Evolutionary conservation across 257 asterid genomes (phyloP).

Genomic region (Datura wrightii): DNA sequence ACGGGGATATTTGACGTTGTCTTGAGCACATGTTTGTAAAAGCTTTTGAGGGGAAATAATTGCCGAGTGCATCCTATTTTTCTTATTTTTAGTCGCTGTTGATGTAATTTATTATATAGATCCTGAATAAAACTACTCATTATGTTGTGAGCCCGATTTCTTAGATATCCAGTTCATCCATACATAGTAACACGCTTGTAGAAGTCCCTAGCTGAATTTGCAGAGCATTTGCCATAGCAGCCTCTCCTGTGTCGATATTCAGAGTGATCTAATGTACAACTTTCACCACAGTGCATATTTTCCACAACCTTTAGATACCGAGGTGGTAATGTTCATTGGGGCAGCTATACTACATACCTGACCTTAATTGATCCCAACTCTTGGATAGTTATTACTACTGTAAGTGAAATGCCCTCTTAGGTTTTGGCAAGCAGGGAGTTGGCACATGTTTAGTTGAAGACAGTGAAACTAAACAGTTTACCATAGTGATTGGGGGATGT

Average conservation of each 20-base stretch:
- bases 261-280: background rate
- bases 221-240: background rate
- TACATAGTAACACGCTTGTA: background rate
- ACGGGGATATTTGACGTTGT: background rate
- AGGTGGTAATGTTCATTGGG: background rate
- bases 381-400: background rate
- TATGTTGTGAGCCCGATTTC: background rate
- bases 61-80: background rate
- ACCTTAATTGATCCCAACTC: background rate
- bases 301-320: background rate
- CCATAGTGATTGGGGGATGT: background rate
- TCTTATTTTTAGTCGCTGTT: background rate
- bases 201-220: background rate
- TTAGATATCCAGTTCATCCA: background rate
- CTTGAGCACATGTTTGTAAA: background rate
- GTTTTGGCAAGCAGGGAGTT: background rate
- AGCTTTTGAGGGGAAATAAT: background rate
- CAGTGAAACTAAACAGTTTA: background rate
- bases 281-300: background rate
- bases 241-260: conserved; percentile 2
- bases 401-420: background rate
- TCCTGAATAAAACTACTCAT: background rate
- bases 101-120: conserved; percentile 9
- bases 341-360: background rate
- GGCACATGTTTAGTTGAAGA: background rate